These are phyloP conservation scores for Balamuthia mandrillaris DNA, from an alignment of 208 protist genomes.

Conservation along the genomic window DNA sequence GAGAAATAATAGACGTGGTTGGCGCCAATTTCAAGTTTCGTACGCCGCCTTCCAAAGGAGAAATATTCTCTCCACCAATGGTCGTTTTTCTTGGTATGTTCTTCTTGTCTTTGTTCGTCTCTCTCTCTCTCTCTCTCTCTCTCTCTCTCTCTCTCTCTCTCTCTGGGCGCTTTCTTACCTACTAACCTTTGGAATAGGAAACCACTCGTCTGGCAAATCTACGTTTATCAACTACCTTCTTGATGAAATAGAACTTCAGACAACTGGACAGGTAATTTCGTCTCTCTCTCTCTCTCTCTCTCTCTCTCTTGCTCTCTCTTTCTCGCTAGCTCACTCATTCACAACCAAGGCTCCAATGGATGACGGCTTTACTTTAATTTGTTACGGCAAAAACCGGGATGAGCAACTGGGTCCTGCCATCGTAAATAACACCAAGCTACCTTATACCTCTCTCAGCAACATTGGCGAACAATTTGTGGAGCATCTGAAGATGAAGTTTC, in stretches of 20 bases:
- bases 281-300: too few relatives aligned
- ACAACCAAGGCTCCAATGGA: slow-evolving; percentile 84
- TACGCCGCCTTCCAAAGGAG: not conserved
- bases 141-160: too few relatives aligned
- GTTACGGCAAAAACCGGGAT: slow-evolving; percentile 66
- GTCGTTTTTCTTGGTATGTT: slow-evolving; percentile 85
- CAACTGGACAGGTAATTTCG: slow-evolving; percentile 81
- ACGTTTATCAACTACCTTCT: slow-evolving; percentile 83
- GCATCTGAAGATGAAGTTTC: slow-evolving; percentile 77
- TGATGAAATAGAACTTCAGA: slow-evolving; percentile 72
- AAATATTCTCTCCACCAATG: slow-evolving; percentile 63
- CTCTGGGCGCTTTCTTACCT: too few relatives aligned
- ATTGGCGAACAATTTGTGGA: slow-evolving; percentile 78
- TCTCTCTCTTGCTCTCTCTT: too few relatives aligned
- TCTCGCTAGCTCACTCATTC: too few relatives aligned
- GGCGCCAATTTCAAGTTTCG: not conserved
- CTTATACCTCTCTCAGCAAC: slow-evolving; percentile 74
- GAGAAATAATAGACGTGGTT: not conserved
- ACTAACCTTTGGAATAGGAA: too few relatives aligned
- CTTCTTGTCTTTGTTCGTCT: too few relatives aligned
- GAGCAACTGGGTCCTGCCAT: slow-evolving; percentile 78
- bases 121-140: too few relatives aligned
- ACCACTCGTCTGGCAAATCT: slow-evolving; percentile 85
- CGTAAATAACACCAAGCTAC: slow-evolving; percentile 74
- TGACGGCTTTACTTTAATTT: slow-evolving; percentile 83